Evolutionary conservation across 805 yeast genomes (phyloP), one percentile per base, ranked within the genome.

Genomic region (Candida ficus): DNA sequence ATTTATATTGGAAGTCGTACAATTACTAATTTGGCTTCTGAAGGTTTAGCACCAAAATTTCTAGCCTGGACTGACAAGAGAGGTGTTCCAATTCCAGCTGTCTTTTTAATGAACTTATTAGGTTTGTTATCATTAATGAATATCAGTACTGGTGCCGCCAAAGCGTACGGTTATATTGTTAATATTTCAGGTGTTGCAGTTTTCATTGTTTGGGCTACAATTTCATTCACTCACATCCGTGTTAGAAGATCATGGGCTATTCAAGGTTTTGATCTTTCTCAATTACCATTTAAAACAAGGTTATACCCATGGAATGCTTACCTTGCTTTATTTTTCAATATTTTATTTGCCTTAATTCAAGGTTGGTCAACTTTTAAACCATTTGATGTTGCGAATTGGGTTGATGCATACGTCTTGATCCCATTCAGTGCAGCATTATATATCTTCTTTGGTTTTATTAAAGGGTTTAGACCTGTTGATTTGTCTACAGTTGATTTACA

Each of bases 151-250:
- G 67, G 74, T 46, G 84, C 85, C 41, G 57, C 62, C 18, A 66
- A 71, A 9, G 89, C 81, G 19, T 83, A 83, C 63, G 65, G 69
- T 47, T 83, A 89, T 83, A 70, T 83, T 43, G 68, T 82, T 48
- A 82, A 81, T 58, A 81, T 83, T 47, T 73, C 85, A 11, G 85
- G 85, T 36, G 83, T 82, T 36, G 80, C 89, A 5, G 90, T 89
- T 39, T 74, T 83, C 50, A 78, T 83, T 48, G 72, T 84, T 18
- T 81, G 90, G 90, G 74, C 76, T 27, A 70, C 76, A 53, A 81
- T 83, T 45, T 69, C 80, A 19, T 64, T 70, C 35, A 69, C 83
- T 2, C 89, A 82, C 61, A 61, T 83, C 39, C 70, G 89, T 57
- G 81, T 83, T 57, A 81, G 83, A 78, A 58, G 65, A 29, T 83